Percentiles rank a stretch among this genome's conserved stretches.
phyloP scores from a whole-genome alignment of 768 basidiomycete genomes.

The Suillus subluteus region DNA sequence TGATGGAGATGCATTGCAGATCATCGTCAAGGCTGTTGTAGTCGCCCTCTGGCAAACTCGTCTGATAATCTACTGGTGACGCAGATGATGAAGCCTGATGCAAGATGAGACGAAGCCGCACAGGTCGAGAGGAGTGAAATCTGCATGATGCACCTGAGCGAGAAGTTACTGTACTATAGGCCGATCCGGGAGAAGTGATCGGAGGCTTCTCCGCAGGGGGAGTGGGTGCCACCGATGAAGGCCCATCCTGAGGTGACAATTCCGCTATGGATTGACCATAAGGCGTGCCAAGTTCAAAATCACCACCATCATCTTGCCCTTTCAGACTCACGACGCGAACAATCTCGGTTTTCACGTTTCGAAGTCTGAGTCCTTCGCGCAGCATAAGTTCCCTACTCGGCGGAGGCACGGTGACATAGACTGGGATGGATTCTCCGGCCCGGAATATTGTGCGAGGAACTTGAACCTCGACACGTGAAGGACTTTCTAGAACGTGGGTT shows the following conservation, averaged over 20 bases:
- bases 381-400: slow-evolving; percentile 70
- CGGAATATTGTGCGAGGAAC: slow-evolving; percentile 73
- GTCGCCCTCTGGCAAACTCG: slow-evolving; percentile 46
- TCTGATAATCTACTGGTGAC: slow-evolving; percentile 51
- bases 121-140: slow-evolving; percentile 76
- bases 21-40: slow-evolving; percentile 56
- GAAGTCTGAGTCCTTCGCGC: slow-evolving; percentile 70
- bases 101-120: slow-evolving; percentile 80
- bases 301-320: slow-evolving; percentile 42
- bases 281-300: background rate
- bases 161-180: slow-evolving; percentile 59
- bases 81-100: slow-evolving; percentile 60
- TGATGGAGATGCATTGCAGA: slow-evolving; percentile 73
- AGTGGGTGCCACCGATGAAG: slow-evolving; percentile 32
- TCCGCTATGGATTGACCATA: background rate
- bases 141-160: slow-evolving; percentile 91
- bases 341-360: slow-evolving; percentile 83
- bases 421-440: slow-evolving; percentile 72
- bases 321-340: slow-evolving; percentile 66
- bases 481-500: slow-evolving; percentile 57
- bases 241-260: slow-evolving; percentile 29
- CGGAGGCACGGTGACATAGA: slow-evolving; percentile 81
- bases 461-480: slow-evolving; percentile 70
- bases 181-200: slow-evolving; percentile 39
- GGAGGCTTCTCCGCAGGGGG: slow-evolving; percentile 36